phyloP scores from a whole-genome alignment of 352 stramenopile genomes.

The Phytophthora meadii region DNA sequence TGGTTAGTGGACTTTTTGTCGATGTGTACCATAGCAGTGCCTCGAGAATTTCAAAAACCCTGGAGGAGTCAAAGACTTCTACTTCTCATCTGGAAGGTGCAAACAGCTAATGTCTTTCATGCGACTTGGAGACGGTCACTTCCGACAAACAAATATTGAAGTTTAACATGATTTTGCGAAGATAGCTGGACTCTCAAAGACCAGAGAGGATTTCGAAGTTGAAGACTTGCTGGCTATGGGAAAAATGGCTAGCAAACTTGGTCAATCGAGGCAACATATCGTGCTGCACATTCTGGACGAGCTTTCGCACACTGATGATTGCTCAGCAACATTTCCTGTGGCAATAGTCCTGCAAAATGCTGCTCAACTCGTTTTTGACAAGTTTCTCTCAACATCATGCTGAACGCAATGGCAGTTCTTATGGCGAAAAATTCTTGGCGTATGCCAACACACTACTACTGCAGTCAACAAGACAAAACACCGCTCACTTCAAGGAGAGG shows the following conservation, averaged over 20 bases:
- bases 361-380: slow-evolving; percentile 66
- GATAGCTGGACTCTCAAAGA: not conserved
- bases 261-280: slow-evolving; percentile 40
- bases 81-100: no score
- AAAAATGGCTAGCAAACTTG: slow-evolving; percentile 44
- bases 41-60: no score
- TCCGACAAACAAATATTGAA: no score
- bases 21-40: no score
- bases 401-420: slow-evolving; percentile 12
- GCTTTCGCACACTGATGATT: slow-evolving; percentile 29
- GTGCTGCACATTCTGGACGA: slow-evolving; percentile 64
- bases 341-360: slow-evolving; percentile 70
- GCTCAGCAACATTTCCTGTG: slow-evolving; percentile 31
- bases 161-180: no score
- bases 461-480: slow-evolving; percentile 22
- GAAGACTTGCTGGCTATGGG: slow-evolving; percentile 66
- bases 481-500: not conserved
- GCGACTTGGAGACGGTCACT: no score
- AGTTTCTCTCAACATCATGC: slow-evolving; percentile 19
- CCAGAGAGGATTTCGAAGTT: slow-evolving; percentile 68
- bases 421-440: slow-evolving; percentile 46
- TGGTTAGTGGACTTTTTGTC: no score
- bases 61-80: no score
- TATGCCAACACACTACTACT: slow-evolving; percentile 56
- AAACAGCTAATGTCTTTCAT: no score